phyloP scores from a whole-genome alignment of 2,329 filamentous ascomycete genomes.

The Septoria petroselini region DNA sequence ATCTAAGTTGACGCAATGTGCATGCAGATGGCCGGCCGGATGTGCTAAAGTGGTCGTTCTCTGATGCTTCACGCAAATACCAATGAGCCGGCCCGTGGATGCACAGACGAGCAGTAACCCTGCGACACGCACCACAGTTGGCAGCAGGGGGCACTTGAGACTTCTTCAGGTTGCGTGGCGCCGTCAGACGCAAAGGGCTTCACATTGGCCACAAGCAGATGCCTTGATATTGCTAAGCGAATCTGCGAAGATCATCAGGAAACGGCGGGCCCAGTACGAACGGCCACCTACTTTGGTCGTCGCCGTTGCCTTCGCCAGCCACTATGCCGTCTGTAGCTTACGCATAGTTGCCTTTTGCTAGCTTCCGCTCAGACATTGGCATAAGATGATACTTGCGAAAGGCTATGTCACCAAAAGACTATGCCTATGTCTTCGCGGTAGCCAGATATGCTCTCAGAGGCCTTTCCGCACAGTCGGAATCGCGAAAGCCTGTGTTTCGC shows the following conservation, averaged over 20 bases:
- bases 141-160: too few species aligned
- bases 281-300: background rate
- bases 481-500: too few species aligned
- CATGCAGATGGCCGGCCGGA: slow-evolving; percentile 14
- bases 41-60: slow-evolving; percentile 9
- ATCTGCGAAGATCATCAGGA: too few species aligned
- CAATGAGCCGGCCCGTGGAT: background rate
- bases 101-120: background rate
- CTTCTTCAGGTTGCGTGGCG: background rate
- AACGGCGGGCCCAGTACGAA: background rate
- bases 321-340: background rate
- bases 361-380: too few species aligned
- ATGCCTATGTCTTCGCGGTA: too few species aligned
- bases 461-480: too few species aligned
- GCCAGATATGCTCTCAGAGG: too few species aligned
- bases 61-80: slow-evolving; percentile 1
- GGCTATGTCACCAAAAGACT: too few species aligned
- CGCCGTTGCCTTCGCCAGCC: background rate
- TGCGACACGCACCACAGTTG: background rate
- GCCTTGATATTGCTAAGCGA: too few species aligned
- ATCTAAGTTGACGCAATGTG: slow-evolving; percentile 15
- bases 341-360: too few species aligned
- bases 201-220: background rate
- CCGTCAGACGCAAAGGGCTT: background rate
- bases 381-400: too few species aligned